Percentiles rank a stretch among this genome's conserved stretches.
Conservation (phyloP, 139 green algal species). For the Parachlorella kessleri region DNA sequence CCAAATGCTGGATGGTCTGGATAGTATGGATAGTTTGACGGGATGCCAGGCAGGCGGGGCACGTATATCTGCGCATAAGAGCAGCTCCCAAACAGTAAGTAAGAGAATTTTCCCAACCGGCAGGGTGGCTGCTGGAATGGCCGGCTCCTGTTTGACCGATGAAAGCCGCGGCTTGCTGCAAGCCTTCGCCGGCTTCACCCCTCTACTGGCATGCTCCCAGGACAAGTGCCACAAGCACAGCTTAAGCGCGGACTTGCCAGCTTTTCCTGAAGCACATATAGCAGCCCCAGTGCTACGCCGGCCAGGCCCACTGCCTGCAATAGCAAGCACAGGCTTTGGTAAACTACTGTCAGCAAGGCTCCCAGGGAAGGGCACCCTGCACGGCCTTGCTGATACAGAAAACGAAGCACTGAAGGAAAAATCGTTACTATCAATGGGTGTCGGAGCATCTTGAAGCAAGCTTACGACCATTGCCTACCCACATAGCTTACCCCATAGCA, state of each 20-base stretch:
- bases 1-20: slow-evolving; percentile 59
- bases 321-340: too few species aligned
- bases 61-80: slow-evolving; percentile 71
- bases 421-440: too few species aligned
- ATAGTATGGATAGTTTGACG: slow-evolving; percentile 48
- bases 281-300: slow-evolving; percentile 54
- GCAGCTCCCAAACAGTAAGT: not conserved
- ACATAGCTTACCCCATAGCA: not conserved
- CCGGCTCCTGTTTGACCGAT: too few species aligned
- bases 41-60: slow-evolving; percentile 73
- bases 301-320: slow-evolving; percentile 61
- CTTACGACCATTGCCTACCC: not conserved
- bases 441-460: not conserved
- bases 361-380: too few species aligned
- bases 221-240: too few species aligned
- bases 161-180: too few species aligned
- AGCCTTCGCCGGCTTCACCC: too few species aligned
- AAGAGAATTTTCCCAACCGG: not conserved
- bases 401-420: not conserved
- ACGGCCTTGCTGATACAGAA: too few species aligned
- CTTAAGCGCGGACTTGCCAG: slow-evolving; percentile 50
- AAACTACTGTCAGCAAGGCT: too few species aligned
- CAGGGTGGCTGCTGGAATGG: too few species aligned
- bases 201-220: too few species aligned
- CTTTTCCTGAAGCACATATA: slow-evolving; percentile 84